Evolutionary conservation across 1,284 basidiomycete genomes (phyloP), one percentile per base, ranked within the genome.

Genomic region (Ceratorhiza oryzae-sativae): DNA sequence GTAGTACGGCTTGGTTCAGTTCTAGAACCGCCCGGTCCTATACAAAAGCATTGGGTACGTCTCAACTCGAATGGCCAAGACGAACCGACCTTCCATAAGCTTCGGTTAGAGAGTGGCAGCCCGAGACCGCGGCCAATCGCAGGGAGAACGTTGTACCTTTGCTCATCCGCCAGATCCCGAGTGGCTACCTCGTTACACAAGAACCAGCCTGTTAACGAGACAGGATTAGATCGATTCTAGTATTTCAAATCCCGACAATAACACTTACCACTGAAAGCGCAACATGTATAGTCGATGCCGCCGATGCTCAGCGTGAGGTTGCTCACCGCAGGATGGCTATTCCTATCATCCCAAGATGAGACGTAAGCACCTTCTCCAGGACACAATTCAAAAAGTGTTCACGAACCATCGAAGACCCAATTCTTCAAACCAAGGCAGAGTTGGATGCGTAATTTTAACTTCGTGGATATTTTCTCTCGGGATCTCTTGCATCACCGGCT

Each of bases 391-490:
- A 49, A 6, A 62, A 34, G 36, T 13, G 8, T 9, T 27, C 1
- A 49, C 60, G 30, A 42, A 63, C 60, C 60, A 63, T 49, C 60
- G 25, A 41, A 63, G 20, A 23, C 60, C 60, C 4, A 63, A 45
- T 30, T 63, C 60, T 34, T 63, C 60, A 36, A 63, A 63, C 60
- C 60, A 63, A 32, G 60, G 60, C 45, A 63, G 46, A 9, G 60
- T 63, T 13, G 60, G 60, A 20, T 63, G 60, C 9, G 60, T 63
- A 32, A 63, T 63, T 63, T 63, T 63, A 8, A 63, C 60, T 48
- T 63, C 60, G 46, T 63, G 45, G 27, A 63, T 48, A 20, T 63
- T 63, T 25, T 63, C 60, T 45, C 49, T 63, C 18, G 60, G 60
- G 27, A 63, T 45, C 45, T 63, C 60, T 10, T 45, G 45, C 60